phyloP scores from a whole-genome alignment of 2,329 filamentous ascomycete species.

The Fusarium hostae region DNA sequence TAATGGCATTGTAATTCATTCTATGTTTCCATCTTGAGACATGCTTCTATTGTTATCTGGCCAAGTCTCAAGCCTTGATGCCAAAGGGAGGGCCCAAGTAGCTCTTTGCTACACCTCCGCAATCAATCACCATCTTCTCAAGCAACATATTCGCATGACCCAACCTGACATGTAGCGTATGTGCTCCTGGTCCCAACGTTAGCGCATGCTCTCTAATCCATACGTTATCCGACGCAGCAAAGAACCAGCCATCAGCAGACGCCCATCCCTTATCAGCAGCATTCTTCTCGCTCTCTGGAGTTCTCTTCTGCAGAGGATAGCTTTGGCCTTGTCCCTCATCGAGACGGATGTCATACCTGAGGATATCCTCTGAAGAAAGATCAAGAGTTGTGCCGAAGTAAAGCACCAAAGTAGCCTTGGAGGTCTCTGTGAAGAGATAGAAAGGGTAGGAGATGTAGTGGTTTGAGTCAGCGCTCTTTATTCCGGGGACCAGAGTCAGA shows the following conservation, averaged over 20 bases:
- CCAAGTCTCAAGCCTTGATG: background rate
- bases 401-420: background rate
- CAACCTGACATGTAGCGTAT: conserved; percentile 6
- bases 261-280: conserved; percentile 32
- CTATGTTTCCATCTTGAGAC: rapidly evolving
- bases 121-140: conserved; percentile 37
- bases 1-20: background rate
- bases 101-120: conserved; percentile 11
- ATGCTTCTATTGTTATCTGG: rapidly evolving
- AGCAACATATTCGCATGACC: conserved; percentile 30
- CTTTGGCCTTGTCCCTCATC: background rate
- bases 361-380: conserved; percentile 17
- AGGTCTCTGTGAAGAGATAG: conserved; percentile 11
- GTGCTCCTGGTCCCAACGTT: background rate
- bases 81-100: conserved; percentile 32
- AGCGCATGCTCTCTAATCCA: conserved; percentile 25
- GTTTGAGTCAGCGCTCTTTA: rapidly evolving
- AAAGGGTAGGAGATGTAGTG: conserved; percentile 21
- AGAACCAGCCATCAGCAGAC: conserved; percentile 32
- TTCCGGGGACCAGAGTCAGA: conserved; percentile 1
- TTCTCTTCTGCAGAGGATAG: conserved; percentile 13
- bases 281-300: conserved; percentile 21
- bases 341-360: conserved; percentile 18
- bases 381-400: conserved; percentile 32
- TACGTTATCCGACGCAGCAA: conserved; percentile 29